Evolutionary conservation across 2,329 filamentous ascomycete species (phyloP).

Genomic region (Celoporthe dispersa): DNA sequence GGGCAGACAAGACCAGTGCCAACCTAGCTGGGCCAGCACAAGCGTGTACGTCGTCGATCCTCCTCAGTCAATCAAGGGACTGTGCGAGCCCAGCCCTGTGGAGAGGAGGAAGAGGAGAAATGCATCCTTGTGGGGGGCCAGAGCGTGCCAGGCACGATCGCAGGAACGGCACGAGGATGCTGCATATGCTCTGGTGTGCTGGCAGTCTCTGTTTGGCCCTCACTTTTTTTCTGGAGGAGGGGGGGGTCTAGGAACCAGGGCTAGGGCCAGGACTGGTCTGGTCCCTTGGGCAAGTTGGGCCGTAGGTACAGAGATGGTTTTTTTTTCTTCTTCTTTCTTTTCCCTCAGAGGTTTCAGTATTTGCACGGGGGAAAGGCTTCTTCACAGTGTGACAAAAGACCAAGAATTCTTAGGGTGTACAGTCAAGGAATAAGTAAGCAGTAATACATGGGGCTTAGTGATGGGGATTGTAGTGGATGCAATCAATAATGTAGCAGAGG

Average conservation of each 20-base stretch:
- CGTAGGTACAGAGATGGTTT: too few relatives aligned
- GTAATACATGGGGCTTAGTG: not conserved
- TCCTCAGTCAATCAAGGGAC: slow-evolving; percentile 7
- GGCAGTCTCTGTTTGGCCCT: not conserved
- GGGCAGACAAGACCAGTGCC: not conserved
- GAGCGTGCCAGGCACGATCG: slow-evolving; percentile 12
- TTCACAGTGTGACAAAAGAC: not conserved
- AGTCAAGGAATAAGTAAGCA: not conserved
- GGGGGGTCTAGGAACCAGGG: not conserved
- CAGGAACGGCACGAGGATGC: slow-evolving; percentile 7
- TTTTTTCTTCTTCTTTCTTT: too few relatives aligned
- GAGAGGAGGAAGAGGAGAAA: not conserved
- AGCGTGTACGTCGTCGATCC: not conserved
- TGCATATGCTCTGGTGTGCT: slow-evolving; percentile 2
- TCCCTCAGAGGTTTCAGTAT: not conserved
- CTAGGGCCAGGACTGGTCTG: not conserved
- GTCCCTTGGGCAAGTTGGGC: not conserved
- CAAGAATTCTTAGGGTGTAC: not conserved
- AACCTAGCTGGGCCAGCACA: not conserved
- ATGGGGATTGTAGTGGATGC: not conserved
- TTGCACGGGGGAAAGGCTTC: not conserved
- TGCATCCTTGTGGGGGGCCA: slow-evolving; percentile 17
- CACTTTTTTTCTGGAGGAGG: not conserved
- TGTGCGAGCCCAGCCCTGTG: not conserved
- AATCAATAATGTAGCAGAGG: too few relatives aligned